Evolutionary conservation across 2,329 filamentous ascomycete species (phyloP).

Genomic region (Orbilia quercus): DNA sequence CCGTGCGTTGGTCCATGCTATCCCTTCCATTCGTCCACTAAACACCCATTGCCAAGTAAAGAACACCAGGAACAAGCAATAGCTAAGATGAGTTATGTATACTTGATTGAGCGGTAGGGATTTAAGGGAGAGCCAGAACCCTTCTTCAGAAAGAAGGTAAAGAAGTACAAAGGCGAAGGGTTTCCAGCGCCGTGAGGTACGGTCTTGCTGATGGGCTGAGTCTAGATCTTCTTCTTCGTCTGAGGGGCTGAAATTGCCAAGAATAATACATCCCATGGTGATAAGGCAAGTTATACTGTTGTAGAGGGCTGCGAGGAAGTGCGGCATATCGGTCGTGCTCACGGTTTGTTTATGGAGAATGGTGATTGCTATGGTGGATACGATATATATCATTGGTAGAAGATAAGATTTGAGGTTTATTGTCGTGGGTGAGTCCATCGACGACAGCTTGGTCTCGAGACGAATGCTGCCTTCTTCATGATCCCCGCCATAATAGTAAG

Average conservation of each 20-base stretch:
- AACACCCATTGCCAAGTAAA: slow-evolving; percentile 44
- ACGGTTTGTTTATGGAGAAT: slow-evolving; percentile 1
- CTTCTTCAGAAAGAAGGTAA: slow-evolving; percentile 34
- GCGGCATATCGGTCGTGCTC: neutral
- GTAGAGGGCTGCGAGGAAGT: slow-evolving; percentile 40
- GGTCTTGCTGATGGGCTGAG: neutral
- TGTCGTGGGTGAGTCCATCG: neutral
- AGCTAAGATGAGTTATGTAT: slow-evolving; percentile 8
- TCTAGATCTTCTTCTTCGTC: neutral
- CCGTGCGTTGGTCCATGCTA: neutral
- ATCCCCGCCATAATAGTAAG: slow-evolving; percentile 1
- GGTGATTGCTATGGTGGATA: neutral
- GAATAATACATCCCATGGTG: slow-evolving; percentile 1
- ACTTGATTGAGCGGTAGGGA: neutral
- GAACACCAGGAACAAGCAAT: slow-evolving; percentile 23
- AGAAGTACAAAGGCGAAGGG: slow-evolving; percentile 43
- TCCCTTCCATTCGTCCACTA: neutral
- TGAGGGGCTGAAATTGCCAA: neutral
- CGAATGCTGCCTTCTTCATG: neutral
- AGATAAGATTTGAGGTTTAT: neutral
- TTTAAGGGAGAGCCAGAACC: slow-evolving; percentile 27
- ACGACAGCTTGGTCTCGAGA: neutral
- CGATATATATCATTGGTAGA: slow-evolving; percentile 10
- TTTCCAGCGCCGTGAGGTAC: slow-evolving; percentile 25
- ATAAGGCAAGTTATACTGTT: slow-evolving; percentile 12